Evolutionary conservation across 345 rosid species (phyloP).

Genomic region (Moringa oleifera): DNA sequence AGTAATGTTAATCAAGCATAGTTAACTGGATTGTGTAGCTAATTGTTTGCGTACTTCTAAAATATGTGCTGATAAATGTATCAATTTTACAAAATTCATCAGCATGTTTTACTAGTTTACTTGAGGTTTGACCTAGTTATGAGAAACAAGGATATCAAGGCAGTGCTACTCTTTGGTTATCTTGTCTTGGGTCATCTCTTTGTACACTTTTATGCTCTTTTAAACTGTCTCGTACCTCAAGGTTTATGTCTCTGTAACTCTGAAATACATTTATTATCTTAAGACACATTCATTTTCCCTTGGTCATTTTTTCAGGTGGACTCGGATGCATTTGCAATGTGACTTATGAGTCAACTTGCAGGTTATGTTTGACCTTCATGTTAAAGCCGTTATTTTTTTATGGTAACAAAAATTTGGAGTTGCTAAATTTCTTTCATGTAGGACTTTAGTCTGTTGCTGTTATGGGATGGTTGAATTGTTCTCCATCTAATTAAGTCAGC

Average conservation of each 20-base stretch:
- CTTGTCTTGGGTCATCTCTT: too few species aligned
- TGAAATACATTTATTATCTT: not conserved
- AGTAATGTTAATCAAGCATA: not conserved
- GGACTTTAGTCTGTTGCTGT: not conserved
- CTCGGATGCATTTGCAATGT: constrained; percentile 91
- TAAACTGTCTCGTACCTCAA: not conserved
- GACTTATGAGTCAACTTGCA: constrained; percentile 71
- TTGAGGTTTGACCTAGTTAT: too few species aligned
- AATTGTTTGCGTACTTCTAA: too few species aligned
- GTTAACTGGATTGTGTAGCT: not conserved
- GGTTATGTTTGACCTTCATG: constrained; percentile 30
- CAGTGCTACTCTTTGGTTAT: too few species aligned
- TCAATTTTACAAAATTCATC: too few species aligned
- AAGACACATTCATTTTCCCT: constrained; percentile 6
- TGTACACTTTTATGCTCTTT: too few species aligned
- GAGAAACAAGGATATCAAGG: too few species aligned
- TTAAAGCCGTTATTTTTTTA: too few species aligned
- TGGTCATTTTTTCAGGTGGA: constrained; percentile 45
- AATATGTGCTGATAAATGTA: not conserved
- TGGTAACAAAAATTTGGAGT: too few species aligned
- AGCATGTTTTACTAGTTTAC: too few species aligned
- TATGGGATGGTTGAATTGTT: not conserved
- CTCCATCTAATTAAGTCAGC: not conserved
- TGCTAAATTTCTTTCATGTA: not conserved
- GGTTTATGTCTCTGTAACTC: not conserved